A percentile compares a stretch with the other conserved stretches of the same genome.
Conservation (phyloP, 2,329 filamentous ascomycete species). For the Rhynchosporium agropyri region DNA sequence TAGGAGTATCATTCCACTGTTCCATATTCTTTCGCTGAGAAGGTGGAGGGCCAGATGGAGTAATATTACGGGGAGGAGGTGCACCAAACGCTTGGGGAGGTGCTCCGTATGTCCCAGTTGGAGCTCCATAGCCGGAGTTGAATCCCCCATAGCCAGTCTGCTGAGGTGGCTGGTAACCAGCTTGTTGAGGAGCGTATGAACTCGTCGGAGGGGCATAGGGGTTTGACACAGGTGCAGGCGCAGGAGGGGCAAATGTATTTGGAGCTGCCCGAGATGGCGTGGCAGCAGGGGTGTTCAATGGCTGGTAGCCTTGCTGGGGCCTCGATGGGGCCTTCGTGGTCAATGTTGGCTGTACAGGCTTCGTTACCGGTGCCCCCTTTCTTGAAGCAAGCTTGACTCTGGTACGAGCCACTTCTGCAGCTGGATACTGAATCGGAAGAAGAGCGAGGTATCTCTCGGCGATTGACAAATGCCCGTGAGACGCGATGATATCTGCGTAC, state of each 20-base stretch:
- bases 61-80: conserved; percentile 66
- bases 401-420: conserved; percentile 83
- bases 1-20: conserved; percentile 94
- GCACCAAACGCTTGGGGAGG: conserved; percentile 48
- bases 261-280: conserved; percentile 40
- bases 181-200: conserved; percentile 44
- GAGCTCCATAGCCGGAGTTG: conserved; percentile 38
- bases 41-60: conserved; percentile 65
- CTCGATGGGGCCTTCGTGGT: conserved; percentile 48
- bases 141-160: conserved; percentile 36
- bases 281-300: conserved; percentile 47
- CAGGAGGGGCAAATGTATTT: conserved; percentile 54
- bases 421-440: conserved; percentile 79
- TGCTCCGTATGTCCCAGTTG: conserved; percentile 34
- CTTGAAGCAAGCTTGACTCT: conserved; percentile 83
- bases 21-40: conserved; percentile 71
- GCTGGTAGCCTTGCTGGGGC: conserved; percentile 53
- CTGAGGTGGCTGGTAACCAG: conserved; percentile 46
- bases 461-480: conserved; percentile 81
- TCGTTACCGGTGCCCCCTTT: conserved; percentile 49
- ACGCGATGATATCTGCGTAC: conserved; percentile 92
- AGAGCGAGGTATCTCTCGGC: conserved; percentile 92
- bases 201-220: conserved; percentile 52
- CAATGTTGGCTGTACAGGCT: conserved; percentile 44
- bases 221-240: conserved; percentile 43